phyloP scores from a whole-genome alignment of 2,329 filamentous ascomycete species.

The Sporothrix luriei region DNA sequence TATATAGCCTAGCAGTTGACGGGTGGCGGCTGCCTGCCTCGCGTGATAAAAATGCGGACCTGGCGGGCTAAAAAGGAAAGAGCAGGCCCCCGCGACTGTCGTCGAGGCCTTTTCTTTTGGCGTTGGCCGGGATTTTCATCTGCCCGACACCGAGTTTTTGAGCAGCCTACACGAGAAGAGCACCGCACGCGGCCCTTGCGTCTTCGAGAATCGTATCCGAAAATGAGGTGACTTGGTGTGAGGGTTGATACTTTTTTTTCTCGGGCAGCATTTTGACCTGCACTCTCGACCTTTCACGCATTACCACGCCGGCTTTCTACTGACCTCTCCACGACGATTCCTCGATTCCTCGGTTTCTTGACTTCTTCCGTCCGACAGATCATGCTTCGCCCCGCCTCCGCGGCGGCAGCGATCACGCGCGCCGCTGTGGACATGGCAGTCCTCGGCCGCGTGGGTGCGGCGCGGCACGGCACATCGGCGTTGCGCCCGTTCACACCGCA shows the following conservation, averaged over 20 bases:
- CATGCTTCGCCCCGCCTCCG: slow-evolving; percentile 24
- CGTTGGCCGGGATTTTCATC: slow-evolving; percentile 19
- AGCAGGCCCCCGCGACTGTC: slow-evolving; percentile 9
- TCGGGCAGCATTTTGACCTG: not conserved
- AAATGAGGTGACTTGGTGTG: not conserved
- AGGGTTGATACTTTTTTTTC: not conserved
- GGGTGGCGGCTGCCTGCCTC: not conserved
- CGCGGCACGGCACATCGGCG: not conserved
- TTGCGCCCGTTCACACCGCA: not conserved
- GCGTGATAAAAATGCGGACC: slow-evolving; percentile 12
- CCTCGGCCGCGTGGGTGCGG: not conserved
- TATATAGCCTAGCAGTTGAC: not conserved
- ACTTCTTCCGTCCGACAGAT: not conserved
- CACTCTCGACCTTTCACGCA: not conserved
- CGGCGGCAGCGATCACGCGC: slow-evolving; percentile 6
- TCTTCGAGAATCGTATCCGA: not conserved
- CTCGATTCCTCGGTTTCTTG: not conserved
- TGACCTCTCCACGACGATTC: not conserved
- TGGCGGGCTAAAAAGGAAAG: slow-evolving; percentile 18
- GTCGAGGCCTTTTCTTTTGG: not conserved
- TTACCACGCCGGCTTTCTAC: not conserved
- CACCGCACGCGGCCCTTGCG: not conserved
- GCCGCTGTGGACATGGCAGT: not conserved
- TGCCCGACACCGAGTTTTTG: slow-evolving; percentile 2
- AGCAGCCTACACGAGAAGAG: not conserved